Evolutionary conservation across 441 rosid genomes (phyloP), one percentile per base, ranked within the genome.

Genomic region (Populus trichocarpa): DNA sequence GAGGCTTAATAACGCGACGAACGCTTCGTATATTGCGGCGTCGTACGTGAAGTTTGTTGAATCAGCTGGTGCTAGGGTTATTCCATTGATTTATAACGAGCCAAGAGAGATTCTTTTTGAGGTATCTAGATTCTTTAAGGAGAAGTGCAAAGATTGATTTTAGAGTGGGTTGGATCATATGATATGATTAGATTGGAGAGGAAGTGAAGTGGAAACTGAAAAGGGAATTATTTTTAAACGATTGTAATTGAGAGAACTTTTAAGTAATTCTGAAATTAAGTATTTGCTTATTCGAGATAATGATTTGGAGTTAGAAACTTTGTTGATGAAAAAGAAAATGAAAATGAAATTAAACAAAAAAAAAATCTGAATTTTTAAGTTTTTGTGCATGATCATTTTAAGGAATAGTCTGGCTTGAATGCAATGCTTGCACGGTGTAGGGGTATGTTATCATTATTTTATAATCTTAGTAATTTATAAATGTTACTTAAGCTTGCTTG

Each of bases 11-110:
- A 88, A 93, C 40, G 91, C 83, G 5, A 72, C 91, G 0, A 80
- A 79, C 68, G 84, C 87, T 16, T 91, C 97, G n/a, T 89, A 85
- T 77, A 89, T 95, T 30, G 92, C 97, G 0, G 95, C 99, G 5
- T 95, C 99, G 35, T 95, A 95, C 65, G 97, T 93, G 70, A 95
- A 95, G 89, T 88, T 93, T 33, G 97, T 89, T 25, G 99, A 95
- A 82, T 89, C 94, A 6, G 98, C 94, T 13, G 97, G 99, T 6
- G 98, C 98, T 67, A 91, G 97, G 3, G 97, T 93, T n/a, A 90
- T 95, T 65, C 98, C 99, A 10, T 88, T 95, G 32, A 92, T 93
- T 50, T 95, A 87, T 59, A 95, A 86, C 75, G 95, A 93, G 66
- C 94, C 94, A 0, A 84, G 72, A 14, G 90, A 93, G 40, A 63